Base-by-base conservation (phyloP, 495 filamentous ascomycete species). In the Hypoxylon lenormandii region DNA sequence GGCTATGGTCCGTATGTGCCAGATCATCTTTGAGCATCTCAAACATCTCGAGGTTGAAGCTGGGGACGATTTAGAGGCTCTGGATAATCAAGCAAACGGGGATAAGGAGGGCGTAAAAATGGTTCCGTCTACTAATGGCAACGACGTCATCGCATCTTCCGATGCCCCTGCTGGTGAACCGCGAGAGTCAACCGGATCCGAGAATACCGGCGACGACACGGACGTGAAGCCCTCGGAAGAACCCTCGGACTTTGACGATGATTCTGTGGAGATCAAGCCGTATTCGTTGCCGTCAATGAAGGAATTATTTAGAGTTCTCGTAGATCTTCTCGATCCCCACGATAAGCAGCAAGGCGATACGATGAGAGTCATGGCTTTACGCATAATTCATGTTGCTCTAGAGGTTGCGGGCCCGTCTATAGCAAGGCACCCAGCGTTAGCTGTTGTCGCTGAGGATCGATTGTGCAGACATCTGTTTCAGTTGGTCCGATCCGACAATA, bases 1-100 rank as follows among this genome's bases (percentile, higher is more conserved):
- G 77, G 90, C 92, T 57, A 98, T 98, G 96, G 90, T 97, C 55
- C 91, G 91, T 63, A 99, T 99, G 94, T 97, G 94, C 75, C 96
- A 98, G 78, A 91, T 94, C 60, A 95, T 98, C 52, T 99, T 99
- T 77, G 90, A 91, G 78, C 88, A 96, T 33, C 79, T 99, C 33
- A 96, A 97, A 66, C 85, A 92, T 64, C 80, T 98, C 15, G 91
- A 97, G 72, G 84, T 89, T 33, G 88, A 92, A 74, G 83, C 85
- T 46, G 83, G 86, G 42, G 82, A 87, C 70, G 83, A 90, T 72
- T 69, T 82, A 48, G 82, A 86, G 33, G 82, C 85, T 38, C 67
- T 89, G 64, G 86, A 90, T 72, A 79, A 84, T 66, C 81, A 86
- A 49, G 85, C 85, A 13, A 88, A 89, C 66, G 85, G 83, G 50